Conservation (phyloP, 169 alveolate species). For the Besnoitia besnoiti region DNA sequence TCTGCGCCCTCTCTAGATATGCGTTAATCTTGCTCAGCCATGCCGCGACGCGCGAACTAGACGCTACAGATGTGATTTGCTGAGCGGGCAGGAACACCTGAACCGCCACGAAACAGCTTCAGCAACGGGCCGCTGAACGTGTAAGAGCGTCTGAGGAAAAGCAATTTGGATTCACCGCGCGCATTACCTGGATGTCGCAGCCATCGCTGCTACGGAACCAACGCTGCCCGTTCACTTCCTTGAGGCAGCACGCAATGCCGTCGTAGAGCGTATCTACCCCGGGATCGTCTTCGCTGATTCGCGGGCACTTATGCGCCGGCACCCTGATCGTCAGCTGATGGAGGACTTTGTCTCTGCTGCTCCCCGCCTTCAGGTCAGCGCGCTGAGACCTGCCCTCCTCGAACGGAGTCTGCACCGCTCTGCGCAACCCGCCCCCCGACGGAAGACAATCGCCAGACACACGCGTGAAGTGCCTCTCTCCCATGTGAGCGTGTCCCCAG, state of each 20-base stretch:
- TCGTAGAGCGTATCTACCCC: conserved; percentile 61
- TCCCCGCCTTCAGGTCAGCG: not conserved
- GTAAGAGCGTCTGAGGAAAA: too few species aligned
- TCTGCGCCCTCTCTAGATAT: too few species aligned
- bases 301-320: conserved; percentile 49
- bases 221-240: conserved; percentile 57
- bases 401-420: not conserved
- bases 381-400: not conserved
- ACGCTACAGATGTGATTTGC: too few species aligned
- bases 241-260: conserved; percentile 71
- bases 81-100: too few species aligned
- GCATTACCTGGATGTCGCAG: conserved; percentile 64
- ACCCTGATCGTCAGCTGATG: conserved; percentile 42
- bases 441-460: too few species aligned
- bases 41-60: too few species aligned
- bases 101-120: too few species aligned
- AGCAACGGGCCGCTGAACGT: too few species aligned
- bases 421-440: not conserved
- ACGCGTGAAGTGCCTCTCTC: too few species aligned
- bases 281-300: conserved; percentile 46
- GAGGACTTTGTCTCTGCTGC: not conserved
- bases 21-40: too few species aligned
- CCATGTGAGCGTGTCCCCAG: too few species aligned
- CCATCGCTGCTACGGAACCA: conserved; percentile 73
- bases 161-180: too few species aligned